These are phyloP conservation scores for Fusarium irregulare DNA, from an alignment of 2,329 filamentous ascomycete genomes.

Conservation along the genomic window DNA sequence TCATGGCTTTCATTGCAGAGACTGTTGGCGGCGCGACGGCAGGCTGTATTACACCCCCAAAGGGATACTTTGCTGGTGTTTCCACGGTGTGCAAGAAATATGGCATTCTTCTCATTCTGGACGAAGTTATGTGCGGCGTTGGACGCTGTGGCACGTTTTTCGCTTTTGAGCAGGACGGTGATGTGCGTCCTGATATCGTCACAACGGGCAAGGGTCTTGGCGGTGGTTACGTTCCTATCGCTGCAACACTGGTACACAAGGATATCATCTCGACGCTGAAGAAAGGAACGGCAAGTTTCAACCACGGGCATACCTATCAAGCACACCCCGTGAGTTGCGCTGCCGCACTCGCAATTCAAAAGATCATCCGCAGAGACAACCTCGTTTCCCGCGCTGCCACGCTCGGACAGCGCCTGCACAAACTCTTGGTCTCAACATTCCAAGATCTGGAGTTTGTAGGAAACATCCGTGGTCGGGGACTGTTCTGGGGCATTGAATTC, in stretches of 20 bases:
- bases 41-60: conserved; percentile 73
- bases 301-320: conserved; percentile 72
- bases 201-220: conserved; percentile 75
- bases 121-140: conserved; percentile 80
- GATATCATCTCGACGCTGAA: conserved; percentile 60
- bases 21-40: conserved; percentile 75
- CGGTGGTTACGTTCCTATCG: conserved; percentile 71
- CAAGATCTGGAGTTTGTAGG: conserved; percentile 63
- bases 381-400: conserved; percentile 69
- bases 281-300: conserved; percentile 52
- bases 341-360: conserved; percentile 71
- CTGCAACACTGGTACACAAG: conserved; percentile 66
- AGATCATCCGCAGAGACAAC: conserved; percentile 66
- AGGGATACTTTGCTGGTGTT: conserved; percentile 77
- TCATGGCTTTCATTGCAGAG: conserved; percentile 79
- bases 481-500: conserved; percentile 63
- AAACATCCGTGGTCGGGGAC: conserved; percentile 68
- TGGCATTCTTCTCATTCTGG: conserved; percentile 79
- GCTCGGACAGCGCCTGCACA: conserved; percentile 63
- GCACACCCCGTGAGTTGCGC: conserved; percentile 69
- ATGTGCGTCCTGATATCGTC: conserved; percentile 70
- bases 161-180: conserved; percentile 69
- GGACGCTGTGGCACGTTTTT: conserved; percentile 69
- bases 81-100: conserved; percentile 75
- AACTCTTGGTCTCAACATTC: conserved; percentile 57